phyloP scores from a whole-genome alignment of 202 grass and related monocot species.

The Setaria italica region DNA sequence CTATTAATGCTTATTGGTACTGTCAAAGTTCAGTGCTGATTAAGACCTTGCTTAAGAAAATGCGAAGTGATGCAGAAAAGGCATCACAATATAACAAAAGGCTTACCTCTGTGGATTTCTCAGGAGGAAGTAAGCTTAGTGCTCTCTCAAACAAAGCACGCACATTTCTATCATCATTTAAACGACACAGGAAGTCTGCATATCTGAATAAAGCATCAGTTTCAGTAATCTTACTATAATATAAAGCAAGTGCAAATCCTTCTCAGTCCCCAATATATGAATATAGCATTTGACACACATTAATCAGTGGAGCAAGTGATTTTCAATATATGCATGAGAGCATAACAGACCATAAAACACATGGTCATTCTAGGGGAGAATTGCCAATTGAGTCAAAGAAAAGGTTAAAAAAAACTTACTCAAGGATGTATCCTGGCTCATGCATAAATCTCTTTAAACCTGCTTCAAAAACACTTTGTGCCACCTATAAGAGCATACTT shows the following conservation, averaged over 20 bases:
- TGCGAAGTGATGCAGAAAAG: slow-evolving; percentile 27
- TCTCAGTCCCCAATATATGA: slow-evolving; percentile 40
- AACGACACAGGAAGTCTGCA: slow-evolving; percentile 85
- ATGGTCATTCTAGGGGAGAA: slow-evolving; percentile 20
- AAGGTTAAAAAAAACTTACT: slow-evolving; percentile 62
- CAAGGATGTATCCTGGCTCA: slow-evolving; percentile 87
- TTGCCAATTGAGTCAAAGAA: slow-evolving; percentile 13
- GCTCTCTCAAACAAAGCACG: slow-evolving; percentile 97
- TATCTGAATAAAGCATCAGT: slow-evolving; percentile 69
- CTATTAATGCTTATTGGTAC: slow-evolving; percentile 24
- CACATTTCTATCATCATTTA: slow-evolving; percentile 99
- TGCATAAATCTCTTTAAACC: slow-evolving; percentile 96
- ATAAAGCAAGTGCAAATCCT: slow-evolving; percentile 5
- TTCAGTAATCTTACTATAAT: slow-evolving; percentile 34
- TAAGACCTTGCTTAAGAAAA: slow-evolving; percentile 24
- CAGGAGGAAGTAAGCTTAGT: slow-evolving; percentile 89
- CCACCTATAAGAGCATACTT: slow-evolving; percentile 63
- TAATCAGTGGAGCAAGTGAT: slow-evolving; percentile 5
- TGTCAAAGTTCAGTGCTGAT: neutral
- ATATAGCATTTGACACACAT: slow-evolving; percentile 19
- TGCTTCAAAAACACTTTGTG: slow-evolving; percentile 98
- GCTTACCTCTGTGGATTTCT: slow-evolving; percentile 84
- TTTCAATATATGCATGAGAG: slow-evolving; percentile 6
- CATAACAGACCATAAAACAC: slow-evolving; percentile 13
- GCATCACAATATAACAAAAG: slow-evolving; percentile 28